Conservation (phyloP, 2,329 filamentous ascomycete species). For the Arthrinium phaeospermum region DNA sequence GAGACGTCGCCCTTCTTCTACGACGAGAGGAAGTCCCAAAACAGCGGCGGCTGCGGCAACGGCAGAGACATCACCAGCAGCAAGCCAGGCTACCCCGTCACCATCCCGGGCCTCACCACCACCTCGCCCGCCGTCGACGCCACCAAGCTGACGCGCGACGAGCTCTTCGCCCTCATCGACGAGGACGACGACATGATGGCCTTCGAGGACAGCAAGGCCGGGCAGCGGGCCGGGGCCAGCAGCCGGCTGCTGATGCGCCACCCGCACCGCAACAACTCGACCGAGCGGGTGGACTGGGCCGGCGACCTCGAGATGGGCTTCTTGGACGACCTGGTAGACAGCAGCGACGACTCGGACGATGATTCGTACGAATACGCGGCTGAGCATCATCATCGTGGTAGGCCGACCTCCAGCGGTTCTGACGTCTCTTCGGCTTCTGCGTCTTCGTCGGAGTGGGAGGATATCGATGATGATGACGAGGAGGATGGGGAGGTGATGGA, state of each 20-base stretch:
- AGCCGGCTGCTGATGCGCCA: neutral
- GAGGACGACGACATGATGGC: constrained; percentile 4
- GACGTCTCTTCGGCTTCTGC: neutral
- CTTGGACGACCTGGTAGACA: neutral
- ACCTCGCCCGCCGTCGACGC: constrained; percentile 10
- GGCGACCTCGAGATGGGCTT: too few relatives aligned
- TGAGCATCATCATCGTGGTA: too few relatives aligned
- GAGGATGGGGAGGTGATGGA: neutral
- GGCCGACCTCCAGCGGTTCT: neutral
- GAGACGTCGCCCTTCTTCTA: neutral
- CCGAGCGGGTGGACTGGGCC: neutral
- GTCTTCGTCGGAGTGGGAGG: neutral
- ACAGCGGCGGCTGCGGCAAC: too few relatives aligned
- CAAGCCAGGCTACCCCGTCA: neutral
- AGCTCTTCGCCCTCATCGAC: neutral
- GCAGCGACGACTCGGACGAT: neutral
- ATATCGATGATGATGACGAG: neutral
- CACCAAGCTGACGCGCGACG: neutral
- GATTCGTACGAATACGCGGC: too few relatives aligned
- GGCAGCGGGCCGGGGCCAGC: neutral
- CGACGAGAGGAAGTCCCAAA: neutral
- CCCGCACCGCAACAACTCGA: neutral
- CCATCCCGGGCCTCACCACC: neutral
- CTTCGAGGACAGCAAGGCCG: neutral
- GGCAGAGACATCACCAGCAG: neutral